These are phyloP conservation scores for Fusarium bulbicola DNA, from an alignment of 2,329 filamentous ascomycete genomes.

Conservation along the genomic window DNA sequence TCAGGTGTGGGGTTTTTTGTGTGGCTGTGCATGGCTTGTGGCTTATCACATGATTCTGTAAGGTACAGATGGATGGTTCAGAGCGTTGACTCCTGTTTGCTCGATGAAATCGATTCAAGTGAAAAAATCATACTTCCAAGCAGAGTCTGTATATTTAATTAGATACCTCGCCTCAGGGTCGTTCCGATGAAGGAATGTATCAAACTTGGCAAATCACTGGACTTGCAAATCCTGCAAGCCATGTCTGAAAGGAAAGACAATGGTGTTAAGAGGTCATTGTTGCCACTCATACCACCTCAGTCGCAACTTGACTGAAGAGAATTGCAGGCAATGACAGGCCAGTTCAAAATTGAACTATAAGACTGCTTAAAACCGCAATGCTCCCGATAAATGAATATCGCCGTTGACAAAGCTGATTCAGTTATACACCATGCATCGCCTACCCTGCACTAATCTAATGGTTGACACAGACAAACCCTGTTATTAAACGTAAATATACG, in stretches of 20 bases:
- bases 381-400: neutral
- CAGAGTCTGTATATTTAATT: neutral
- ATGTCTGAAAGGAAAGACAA: neutral
- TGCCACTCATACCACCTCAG: too few species aligned
- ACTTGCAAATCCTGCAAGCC: neutral
- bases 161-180: neutral
- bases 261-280: neutral
- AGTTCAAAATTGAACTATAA: too few species aligned
- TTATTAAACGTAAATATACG: neutral
- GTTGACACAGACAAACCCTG: too few species aligned
- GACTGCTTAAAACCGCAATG: neutral
- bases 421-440: neutral
- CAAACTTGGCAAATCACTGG: neutral
- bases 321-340: neutral
- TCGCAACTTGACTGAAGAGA: neutral
- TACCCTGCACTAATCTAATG: neutral
- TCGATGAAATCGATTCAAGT: neutral
- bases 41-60: slow-evolving; percentile 26
- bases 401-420: neutral
- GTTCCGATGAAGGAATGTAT: neutral
- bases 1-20: slow-evolving; percentile 33
- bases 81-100: neutral
- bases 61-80: neutral
- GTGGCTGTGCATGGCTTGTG: slow-evolving; percentile 35
- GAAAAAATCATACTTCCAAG: neutral